These are phyloP conservation scores for Trametes elegans DNA, from an alignment of 768 basidiomycete genomes.

Conservation along the genomic window DNA sequence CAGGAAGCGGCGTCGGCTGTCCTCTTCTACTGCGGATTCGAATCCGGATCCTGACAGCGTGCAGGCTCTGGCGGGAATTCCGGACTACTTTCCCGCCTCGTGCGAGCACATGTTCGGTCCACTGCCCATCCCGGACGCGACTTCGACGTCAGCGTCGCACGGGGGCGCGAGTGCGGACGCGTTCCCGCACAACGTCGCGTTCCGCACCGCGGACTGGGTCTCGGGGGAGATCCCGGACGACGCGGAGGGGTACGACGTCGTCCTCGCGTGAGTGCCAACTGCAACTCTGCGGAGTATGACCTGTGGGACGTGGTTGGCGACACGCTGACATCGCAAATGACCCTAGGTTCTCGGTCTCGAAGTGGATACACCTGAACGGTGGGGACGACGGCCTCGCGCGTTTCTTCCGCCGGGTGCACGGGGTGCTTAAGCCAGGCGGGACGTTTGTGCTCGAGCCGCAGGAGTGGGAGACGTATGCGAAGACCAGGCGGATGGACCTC, in stretches of 20 bases:
- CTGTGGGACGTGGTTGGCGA: no score
- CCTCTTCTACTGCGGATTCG: constrained; percentile 16
- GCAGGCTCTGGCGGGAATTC: no score
- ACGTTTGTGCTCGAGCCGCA: constrained; percentile 81
- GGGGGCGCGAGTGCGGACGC: constrained; percentile 25
- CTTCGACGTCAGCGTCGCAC: no score
- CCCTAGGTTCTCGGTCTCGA: constrained; percentile 77
- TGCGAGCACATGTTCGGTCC: constrained; percentile 75
- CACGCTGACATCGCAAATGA: not conserved
- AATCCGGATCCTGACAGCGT: not conserved
- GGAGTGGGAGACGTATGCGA: constrained; percentile 79
- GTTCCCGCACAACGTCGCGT: constrained; percentile 81
- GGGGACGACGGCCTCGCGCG: constrained; percentile 68
- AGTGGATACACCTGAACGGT: constrained; percentile 88
- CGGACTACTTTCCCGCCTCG: constrained; percentile 73
- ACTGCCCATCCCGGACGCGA: constrained; percentile 61
- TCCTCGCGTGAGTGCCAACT: constrained; percentile 61
- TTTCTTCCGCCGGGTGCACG: constrained; percentile 66
- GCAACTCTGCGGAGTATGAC: no score
- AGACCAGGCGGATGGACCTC: constrained; percentile 67
- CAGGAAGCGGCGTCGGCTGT: constrained; percentile 9
- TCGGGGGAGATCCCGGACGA: constrained; percentile 53
- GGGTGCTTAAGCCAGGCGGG: constrained; percentile 59
- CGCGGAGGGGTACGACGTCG: constrained; percentile 64
- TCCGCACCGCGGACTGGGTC: constrained; percentile 77